Base-by-base conservation (phyloP, 2,329 filamentous ascomycete genomes). In the Periconia sp. region DNA sequence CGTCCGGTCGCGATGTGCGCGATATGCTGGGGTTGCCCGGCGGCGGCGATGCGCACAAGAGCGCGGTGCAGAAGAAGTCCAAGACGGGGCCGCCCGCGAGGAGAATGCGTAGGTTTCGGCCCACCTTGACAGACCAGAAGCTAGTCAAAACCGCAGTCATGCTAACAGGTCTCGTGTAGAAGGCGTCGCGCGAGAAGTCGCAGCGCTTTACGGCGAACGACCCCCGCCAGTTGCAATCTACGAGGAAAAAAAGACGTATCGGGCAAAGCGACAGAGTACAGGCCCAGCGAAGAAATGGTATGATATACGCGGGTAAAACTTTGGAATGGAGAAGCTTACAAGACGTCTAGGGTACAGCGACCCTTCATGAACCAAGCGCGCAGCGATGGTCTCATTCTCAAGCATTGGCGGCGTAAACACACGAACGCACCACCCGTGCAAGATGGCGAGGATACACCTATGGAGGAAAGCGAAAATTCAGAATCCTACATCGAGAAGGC, bases 11-110 rank as follows among this genome's bases (percentile, higher is more conserved):
- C 54, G 90, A 95, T 78, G 83, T 95, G 58, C 89, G 88, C 74
- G 90, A 95, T 69, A 89, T 95, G 66, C 84, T 95, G 64, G 89
- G 92, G 70, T 78, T 95, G 66, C 86, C 84, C 57, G 85, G 53
- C 84, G 60, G 71, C 44, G 61, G 73, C 36, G 61, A 73, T 36
- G 61, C 74, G 36, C 74, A 58, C 36, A 64, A 65, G 43, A 72
- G 37, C 64, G 76, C 40, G 74, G 83, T 85, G 28, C 73, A 81
- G 30, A 95, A 94, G 75, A 92, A 92, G 67, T 84, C 86, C 59
- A 91, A 88, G 67, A 75, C 82, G 5, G 75, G 62, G 31, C 62
- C 52, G 32, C 52, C 79, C 12, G 81, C 79, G 33, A 81, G 85
- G 53, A 71, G 77, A 57, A 76, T 78, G 59, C 77, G 78, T 81